A percentile compares a stretch with the other conserved stretches of the same genome.
phyloP scores from a whole-genome alignment of 2,329 filamentous ascomycete species.

The Phialophora tarda region DNA sequence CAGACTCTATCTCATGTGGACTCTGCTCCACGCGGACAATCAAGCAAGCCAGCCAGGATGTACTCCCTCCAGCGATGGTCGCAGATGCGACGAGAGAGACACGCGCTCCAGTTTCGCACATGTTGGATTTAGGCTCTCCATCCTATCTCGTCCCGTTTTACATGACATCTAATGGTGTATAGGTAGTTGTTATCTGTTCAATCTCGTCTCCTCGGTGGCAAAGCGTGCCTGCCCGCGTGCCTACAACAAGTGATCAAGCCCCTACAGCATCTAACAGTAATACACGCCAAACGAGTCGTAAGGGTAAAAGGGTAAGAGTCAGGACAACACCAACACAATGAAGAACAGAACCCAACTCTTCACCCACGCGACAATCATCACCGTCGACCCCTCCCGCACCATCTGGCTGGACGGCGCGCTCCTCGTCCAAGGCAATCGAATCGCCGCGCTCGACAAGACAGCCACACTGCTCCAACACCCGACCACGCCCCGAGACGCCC shows the following conservation, averaged over 20 bases:
- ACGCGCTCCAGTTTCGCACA: too few relatives aligned
- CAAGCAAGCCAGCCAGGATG: too few relatives aligned
- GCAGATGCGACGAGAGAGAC: too few relatives aligned
- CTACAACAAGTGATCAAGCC: not conserved
- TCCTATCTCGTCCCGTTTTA: too few relatives aligned
- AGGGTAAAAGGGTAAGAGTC: too few relatives aligned
- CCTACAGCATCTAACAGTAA: not conserved
- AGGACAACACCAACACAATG: conserved; percentile 1
- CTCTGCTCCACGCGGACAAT: too few relatives aligned
- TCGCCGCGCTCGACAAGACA: conserved; percentile 30
- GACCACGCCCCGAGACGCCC: conserved; percentile 20
- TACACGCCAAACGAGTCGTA: conserved; percentile 26
- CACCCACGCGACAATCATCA: conserved; percentile 33
- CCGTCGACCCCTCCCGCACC: conserved; percentile 24
- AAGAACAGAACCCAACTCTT: conserved; percentile 37
- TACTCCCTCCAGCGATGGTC: too few relatives aligned
- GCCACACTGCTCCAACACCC: conserved; percentile 18
- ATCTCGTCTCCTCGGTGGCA: too few relatives aligned
- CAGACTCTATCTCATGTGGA: too few relatives aligned
- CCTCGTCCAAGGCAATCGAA: conserved; percentile 23
- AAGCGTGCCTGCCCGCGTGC: not conserved
- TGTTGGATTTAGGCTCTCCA: too few relatives aligned
- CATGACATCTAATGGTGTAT: too few relatives aligned
- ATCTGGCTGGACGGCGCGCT: conserved; percentile 34
- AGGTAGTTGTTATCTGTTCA: too few relatives aligned